Conservation (phyloP, 2,329 filamentous ascomycete genomes). For the Penicillium sp. region DNA sequence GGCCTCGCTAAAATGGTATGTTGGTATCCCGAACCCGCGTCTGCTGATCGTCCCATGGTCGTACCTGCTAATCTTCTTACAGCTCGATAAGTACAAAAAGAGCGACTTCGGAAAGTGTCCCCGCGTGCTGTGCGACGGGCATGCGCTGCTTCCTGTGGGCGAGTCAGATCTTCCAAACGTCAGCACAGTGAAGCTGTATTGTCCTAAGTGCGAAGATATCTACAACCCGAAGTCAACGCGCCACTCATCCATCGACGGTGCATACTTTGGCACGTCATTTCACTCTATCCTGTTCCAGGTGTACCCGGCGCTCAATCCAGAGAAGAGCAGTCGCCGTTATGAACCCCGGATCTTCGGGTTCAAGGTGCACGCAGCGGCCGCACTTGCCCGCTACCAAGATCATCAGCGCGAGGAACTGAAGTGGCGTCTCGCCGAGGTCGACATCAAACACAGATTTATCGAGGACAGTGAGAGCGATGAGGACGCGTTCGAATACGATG, state of each 20-base stretch:
- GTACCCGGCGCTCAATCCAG: slow-evolving; percentile 82
- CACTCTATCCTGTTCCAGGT: slow-evolving; percentile 99
- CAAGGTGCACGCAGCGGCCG: slow-evolving; percentile 84
- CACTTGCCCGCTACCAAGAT: slow-evolving; percentile 88
- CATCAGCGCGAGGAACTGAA: slow-evolving; percentile 77
- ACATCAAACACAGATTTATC: slow-evolving; percentile 72
- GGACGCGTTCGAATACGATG: slow-evolving; percentile 45
- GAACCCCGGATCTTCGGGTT: slow-evolving; percentile 91
- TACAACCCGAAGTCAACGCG: slow-evolving; percentile 98
- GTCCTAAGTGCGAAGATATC: slow-evolving; percentile 92
- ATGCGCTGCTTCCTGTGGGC: slow-evolving; percentile 91
- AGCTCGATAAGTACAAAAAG: slow-evolving; percentile 99
- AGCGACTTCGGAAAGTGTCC: slow-evolving; percentile 97
- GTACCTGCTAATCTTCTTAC: slow-evolving; percentile 12
- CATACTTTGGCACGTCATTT: slow-evolving; percentile 97
- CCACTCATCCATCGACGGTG: slow-evolving; percentile 91
- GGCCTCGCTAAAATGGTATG: slow-evolving; percentile 93
- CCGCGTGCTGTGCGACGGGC: slow-evolving; percentile 87
- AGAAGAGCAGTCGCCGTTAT: slow-evolving; percentile 81
- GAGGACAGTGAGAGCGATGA: slow-evolving; percentile 64
- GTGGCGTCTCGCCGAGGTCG: slow-evolving; percentile 63
- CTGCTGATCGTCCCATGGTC: not conserved
- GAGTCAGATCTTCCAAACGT: slow-evolving; percentile 82
- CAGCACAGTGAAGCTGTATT: slow-evolving; percentile 95
- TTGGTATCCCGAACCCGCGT: slow-evolving; percentile 1